These are phyloP conservation scores for Mortierella sp. DNA, from an alignment of 371 early-diverging fungal species.

Conservation along the genomic window DNA sequence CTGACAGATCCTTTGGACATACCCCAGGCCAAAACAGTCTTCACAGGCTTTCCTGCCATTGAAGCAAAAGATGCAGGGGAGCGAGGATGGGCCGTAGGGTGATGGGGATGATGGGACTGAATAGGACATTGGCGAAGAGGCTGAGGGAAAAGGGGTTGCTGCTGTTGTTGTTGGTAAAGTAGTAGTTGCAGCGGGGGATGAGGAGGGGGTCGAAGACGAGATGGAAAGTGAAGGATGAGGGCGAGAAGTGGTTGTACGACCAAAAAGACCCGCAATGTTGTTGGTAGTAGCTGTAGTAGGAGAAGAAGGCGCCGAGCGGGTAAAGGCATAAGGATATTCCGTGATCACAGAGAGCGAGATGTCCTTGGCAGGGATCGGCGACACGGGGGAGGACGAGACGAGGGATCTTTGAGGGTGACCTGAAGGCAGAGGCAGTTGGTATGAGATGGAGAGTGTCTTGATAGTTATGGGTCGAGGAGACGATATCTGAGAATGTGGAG, in stretches of 20 bases:
- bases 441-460: slow-evolving; percentile 11
- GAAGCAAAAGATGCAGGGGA: slow-evolving; percentile 47
- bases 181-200: neutral
- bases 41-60: slow-evolving; percentile 49
- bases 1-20: slow-evolving; percentile 52
- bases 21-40: slow-evolving; percentile 53
- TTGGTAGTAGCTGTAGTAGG: neutral
- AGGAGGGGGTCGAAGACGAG: neutral
- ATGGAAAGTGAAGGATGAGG: neutral
- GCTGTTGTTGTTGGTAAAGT: neutral
- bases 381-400: slow-evolving; percentile 6
- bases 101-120: neutral
- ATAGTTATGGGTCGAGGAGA: neutral
- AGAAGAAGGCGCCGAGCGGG: neutral
- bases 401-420: slow-evolving; percentile 21
- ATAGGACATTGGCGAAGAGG: neutral
- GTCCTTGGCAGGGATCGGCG: slow-evolving; percentile 11
- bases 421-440: slow-evolving; percentile 15
- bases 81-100: neutral
- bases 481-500: neutral
- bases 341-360: slow-evolving; percentile 10
- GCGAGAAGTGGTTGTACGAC: neutral
- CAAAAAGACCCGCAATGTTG: neutral
- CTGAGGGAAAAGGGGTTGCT: neutral
- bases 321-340: neutral